Evolutionary conservation across 2,329 filamentous ascomycete species (phyloP).

Genomic region (Huntiella decipiens): DNA sequence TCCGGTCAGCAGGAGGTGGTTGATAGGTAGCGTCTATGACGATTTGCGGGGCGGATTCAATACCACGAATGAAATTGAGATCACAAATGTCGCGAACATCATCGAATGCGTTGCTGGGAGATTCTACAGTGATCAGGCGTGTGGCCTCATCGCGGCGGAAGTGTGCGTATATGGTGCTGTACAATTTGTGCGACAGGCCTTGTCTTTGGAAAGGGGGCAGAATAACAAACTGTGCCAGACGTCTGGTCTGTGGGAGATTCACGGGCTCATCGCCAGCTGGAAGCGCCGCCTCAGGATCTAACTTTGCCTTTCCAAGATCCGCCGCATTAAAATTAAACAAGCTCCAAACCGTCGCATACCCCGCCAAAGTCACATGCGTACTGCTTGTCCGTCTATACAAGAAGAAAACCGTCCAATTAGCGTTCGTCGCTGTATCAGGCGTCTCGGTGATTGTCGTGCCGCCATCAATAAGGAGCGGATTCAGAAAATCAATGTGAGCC

Average conservation of each 20-base stretch:
- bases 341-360: conserved; percentile 79
- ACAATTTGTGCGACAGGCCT: conserved; percentile 64
- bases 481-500: conserved; percentile 63
- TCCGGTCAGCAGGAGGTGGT: conserved; percentile 10
- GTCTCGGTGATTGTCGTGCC: conserved; percentile 50
- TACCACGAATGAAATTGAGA: conserved; percentile 40
- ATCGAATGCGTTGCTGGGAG: conserved; percentile 76
- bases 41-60: conserved; percentile 38
- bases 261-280: conserved; percentile 22
- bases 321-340: conserved; percentile 48
- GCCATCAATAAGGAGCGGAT: conserved; percentile 80
- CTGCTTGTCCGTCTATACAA: conserved; percentile 37
- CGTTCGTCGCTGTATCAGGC: conserved; percentile 37
- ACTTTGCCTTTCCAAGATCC: conserved; percentile 17
- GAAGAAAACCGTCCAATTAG: conserved; percentile 86
- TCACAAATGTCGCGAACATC: conserved; percentile 61
- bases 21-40: conserved; percentile 34
- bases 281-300: conserved; percentile 11
- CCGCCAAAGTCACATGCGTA: conserved; percentile 55
- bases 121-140: conserved; percentile 77
- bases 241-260: conserved; percentile 50
- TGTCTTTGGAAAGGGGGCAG: conserved; percentile 70
- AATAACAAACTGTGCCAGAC: conserved; percentile 87
- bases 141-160: conserved; percentile 50
- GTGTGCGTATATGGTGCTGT: conserved; percentile 56